Evolutionary conservation across 1,284 basidiomycete species (phyloP), one percentile per base, ranked within the genome.

Genomic region (Gomphus sp.): DNA sequence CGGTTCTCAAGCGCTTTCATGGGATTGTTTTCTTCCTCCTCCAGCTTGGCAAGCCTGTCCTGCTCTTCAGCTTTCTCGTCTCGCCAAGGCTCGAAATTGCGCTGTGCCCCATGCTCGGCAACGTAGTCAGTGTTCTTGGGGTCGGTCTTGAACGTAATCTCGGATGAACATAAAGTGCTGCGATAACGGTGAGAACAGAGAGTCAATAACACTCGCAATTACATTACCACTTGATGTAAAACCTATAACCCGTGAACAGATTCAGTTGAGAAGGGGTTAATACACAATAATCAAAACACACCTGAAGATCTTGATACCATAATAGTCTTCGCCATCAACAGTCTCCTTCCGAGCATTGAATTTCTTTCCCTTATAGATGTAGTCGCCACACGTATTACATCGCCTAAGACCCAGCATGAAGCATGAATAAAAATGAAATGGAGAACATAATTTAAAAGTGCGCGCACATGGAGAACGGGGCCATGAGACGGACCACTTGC

Each of bases 81-180:
- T 66, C 91, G 73, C 91, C 91, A 93, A 12, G 90, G 90, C 72
- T 98, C 94, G 68, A 96, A 97, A 69, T 97, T 98, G 18, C 94
- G 84, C 8, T 87, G 91, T 31, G 94, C 94, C 37, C 94, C 94
- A 68, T 96, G 93, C 71, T 98, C 94, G 44, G 90, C 91, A 12
- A 79, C 64, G 67, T 97, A 98, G 71, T 98, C 94, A 1, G 93
- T 96, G 68, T 97, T 98, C 80, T 96, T 96, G 9, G 96, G 97
- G 70, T 99, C 97, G 0, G 96, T 99, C 73, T 98, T 98, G 85
- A 99, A 99, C 0, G 97, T 99, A 65, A 99, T 98, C 71, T 99
- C 97, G 8, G 95, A 91, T 2, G 93, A 97, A 70, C 94, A 98
- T 50, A 93, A 76, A 6, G 93, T 94, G 68, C 94, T 89, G 66